A percentile compares a stretch with the other conserved stretches of the same genome.
Conservation (phyloP, 1,284 basidiomycete species). For the Trichosporon coremiiforme region DNA sequence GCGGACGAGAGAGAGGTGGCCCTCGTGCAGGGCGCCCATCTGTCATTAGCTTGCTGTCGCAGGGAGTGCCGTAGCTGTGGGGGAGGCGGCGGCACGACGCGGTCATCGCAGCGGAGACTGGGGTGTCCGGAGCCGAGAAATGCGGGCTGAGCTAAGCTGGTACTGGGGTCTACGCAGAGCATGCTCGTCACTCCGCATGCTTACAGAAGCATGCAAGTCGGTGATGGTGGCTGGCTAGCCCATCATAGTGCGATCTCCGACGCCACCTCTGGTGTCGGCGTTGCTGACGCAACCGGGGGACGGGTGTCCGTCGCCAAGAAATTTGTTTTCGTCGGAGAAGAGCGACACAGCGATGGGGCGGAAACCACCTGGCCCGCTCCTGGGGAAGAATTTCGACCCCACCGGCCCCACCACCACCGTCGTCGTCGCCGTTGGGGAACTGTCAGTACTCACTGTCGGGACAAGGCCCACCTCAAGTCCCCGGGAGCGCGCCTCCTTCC, state of each 20-base stretch:
- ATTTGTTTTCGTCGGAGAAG: slow-evolving; percentile 18
- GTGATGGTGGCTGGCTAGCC: neutral
- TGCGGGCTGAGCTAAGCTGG: neutral
- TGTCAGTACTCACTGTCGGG: slow-evolving; percentile 63
- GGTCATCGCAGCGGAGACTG: neutral
- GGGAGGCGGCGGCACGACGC: neutral
- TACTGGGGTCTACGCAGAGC: neutral
- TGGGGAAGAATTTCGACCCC: too few species aligned
- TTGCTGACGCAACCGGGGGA: neutral
- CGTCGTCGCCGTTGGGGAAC: neutral
- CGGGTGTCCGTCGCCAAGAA: neutral
- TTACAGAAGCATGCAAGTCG: neutral
- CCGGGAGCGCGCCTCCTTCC: slow-evolving; percentile 64
- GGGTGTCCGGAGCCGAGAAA: neutral
- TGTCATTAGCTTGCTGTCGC: slow-evolving; percentile 29
- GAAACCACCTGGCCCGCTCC: neutral
- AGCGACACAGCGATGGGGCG: neutral
- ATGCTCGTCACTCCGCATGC: neutral
- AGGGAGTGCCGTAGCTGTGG: too few species aligned
- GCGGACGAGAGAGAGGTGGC: slow-evolving; percentile 78
- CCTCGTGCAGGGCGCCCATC: slow-evolving; percentile 95
- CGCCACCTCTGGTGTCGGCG: neutral
- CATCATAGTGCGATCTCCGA: neutral
- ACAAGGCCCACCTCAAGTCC: slow-evolving; percentile 82
- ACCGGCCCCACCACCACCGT: neutral